phyloP scores from a whole-genome alignment of 2,329 filamentous ascomycete species.

The Blumeriella jaapii region DNA sequence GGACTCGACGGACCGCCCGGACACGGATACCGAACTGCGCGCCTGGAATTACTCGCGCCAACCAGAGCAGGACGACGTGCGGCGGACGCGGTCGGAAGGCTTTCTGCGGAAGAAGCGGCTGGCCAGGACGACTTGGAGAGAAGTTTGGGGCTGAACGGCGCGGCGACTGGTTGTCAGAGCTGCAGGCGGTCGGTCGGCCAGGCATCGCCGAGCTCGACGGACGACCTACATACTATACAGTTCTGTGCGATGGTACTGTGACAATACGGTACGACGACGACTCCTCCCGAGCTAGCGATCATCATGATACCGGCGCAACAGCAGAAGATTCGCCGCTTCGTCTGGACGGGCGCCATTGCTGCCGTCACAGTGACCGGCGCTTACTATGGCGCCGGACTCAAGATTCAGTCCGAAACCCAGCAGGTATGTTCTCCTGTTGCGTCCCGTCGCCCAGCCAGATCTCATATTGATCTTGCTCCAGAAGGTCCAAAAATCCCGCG shows the following conservation, averaged over 20 bases:
- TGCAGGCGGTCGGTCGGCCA: too few species aligned
- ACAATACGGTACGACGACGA: background rate
- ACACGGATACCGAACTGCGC: conserved; percentile 10
- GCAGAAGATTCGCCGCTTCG: conserved; percentile 34
- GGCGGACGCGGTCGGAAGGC: conserved; percentile 9
- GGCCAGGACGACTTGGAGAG: conserved; percentile 12
- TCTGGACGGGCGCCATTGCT: conserved; percentile 42
- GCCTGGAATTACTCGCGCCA: conserved; percentile 7
- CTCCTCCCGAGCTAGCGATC: background rate
- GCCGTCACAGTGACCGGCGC: conserved; percentile 45
- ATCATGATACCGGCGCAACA: conserved; percentile 15
- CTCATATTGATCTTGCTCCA: conserved; percentile 17
- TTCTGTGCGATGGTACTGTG: background rate
- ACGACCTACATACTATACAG: background rate
- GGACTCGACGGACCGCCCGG: conserved; percentile 3
- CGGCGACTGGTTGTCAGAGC: too few species aligned
- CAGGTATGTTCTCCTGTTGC: conserved; percentile 32
- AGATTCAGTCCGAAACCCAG: conserved; percentile 38
- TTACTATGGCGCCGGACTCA: conserved; percentile 48
- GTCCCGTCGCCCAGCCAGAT: background rate
- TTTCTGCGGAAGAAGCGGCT: conserved; percentile 4
- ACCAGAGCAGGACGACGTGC: conserved; percentile 10
- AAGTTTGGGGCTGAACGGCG: conserved; percentile 12
- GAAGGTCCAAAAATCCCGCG: conserved; percentile 34
- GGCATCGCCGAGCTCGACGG: background rate